phyloP scores from a whole-genome alignment of 2,329 filamentous ascomycete genomes.

The Orbilia quercus region DNA sequence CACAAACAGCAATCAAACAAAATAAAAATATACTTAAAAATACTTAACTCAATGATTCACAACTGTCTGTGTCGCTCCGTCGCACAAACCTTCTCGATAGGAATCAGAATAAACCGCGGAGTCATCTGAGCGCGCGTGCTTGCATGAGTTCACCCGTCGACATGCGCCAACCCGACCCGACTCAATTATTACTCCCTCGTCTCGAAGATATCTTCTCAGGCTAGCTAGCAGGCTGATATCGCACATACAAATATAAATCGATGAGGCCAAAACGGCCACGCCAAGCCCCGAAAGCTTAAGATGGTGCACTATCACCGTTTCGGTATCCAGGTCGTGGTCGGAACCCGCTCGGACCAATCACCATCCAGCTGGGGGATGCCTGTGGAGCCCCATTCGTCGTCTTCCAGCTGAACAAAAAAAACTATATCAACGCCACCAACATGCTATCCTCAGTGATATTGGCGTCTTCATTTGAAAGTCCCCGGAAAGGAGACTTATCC shows the following conservation, averaged over 20 bases:
- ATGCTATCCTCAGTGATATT: not conserved
- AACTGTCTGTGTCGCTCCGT: not conserved
- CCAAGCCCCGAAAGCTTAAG: not conserved
- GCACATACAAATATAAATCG: too few relatives aligned
- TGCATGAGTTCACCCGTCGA: not conserved
- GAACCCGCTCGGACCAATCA: conserved; percentile 7
- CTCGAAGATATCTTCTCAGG: too few relatives aligned
- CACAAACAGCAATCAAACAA: not conserved
- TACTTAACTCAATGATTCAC: too few relatives aligned
- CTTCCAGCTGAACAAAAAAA: not conserved
- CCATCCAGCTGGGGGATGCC: not conserved
- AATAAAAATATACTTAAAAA: too few relatives aligned
- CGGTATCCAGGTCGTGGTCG: not conserved
- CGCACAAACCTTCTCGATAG: not conserved
- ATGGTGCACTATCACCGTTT: not conserved
- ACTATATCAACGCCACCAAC: not conserved
- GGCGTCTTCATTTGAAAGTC: too few relatives aligned
- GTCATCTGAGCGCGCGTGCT: conserved; percentile 18
- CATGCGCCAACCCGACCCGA: not conserved
- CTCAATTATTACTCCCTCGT: too few relatives aligned
- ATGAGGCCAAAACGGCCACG: too few relatives aligned
- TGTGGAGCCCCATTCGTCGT: not conserved
- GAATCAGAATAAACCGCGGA: not conserved
- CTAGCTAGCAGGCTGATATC: too few relatives aligned
- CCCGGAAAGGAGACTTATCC: too few relatives aligned